Percentiles rank a stretch among this genome's conserved stretches.
Evolutionary conservation across 2,329 filamentous ascomycete genomes (phyloP).

Genomic region (Claviceps arundinis): DNA sequence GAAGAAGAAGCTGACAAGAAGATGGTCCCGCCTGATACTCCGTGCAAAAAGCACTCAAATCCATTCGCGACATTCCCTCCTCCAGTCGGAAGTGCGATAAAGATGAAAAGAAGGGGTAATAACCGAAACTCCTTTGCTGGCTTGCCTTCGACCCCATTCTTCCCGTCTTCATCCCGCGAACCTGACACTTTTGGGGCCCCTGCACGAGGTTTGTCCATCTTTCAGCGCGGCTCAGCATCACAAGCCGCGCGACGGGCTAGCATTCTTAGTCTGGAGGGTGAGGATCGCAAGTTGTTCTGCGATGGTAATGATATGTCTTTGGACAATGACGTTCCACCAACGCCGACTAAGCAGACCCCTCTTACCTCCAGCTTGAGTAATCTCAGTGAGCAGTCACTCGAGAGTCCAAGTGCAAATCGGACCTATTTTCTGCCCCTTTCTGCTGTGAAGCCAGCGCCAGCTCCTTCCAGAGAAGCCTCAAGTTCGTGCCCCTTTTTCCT

Average conservation of each 20-base stretch:
- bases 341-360: conserved; percentile 65
- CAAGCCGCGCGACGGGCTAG: conserved; percentile 46
- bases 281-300: conserved; percentile 44
- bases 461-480: conserved; percentile 23
- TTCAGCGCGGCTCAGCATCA: conserved; percentile 40
- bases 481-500: conserved; percentile 28
- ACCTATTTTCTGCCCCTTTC: conserved; percentile 29
- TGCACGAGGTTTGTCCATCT: conserved; percentile 52
- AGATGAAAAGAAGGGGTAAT: conserved; percentile 40
- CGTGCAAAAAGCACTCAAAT: conserved; percentile 75
- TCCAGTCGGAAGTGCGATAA: conserved; percentile 45
- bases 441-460: conserved; percentile 16
- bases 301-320: conserved; percentile 16
- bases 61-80: conserved; percentile 55
- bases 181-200: conserved; percentile 39
- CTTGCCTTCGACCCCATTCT: conserved; percentile 71
- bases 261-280: conserved; percentile 68
- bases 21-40: conserved; percentile 77
- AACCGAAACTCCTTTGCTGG: conserved; percentile 56
- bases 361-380: conserved; percentile 29
- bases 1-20: conserved; percentile 52
- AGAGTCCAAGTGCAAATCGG: conserved; percentile 35
- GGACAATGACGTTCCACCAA: conserved; percentile 66
- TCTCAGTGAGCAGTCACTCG: conserved; percentile 25
- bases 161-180: conserved; percentile 36